A percentile compares a stretch with the other conserved stretches of the same genome.
These are phyloP conservation scores for Aspergillus hancockii DNA, from an alignment of 495 filamentous ascomycete genomes.

Conservation along the genomic window DNA sequence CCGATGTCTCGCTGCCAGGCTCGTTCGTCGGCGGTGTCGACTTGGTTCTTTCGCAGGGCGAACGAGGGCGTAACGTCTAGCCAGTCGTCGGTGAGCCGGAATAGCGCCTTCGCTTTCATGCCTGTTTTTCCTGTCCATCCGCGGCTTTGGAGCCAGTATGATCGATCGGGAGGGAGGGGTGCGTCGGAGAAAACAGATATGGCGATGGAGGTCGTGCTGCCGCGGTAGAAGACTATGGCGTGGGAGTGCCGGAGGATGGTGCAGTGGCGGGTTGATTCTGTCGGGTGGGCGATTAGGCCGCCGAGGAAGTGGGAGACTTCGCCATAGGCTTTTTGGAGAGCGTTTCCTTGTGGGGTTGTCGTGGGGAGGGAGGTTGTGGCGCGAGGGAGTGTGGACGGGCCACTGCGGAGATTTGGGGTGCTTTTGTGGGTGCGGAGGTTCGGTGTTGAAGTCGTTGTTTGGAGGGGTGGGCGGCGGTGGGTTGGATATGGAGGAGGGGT, in stretches of 20 bases:
- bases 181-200: slow-evolving; percentile 62
- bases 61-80: slow-evolving; percentile 62
- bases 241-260: slow-evolving; percentile 67
- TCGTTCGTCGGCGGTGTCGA: slow-evolving; percentile 54
- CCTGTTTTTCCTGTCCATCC: slow-evolving; percentile 69
- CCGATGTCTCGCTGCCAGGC: slow-evolving; percentile 68
- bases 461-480: neutral
- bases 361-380: neutral
- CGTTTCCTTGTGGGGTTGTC: neutral
- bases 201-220: slow-evolving; percentile 59
- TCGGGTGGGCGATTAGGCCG: slow-evolving; percentile 61
- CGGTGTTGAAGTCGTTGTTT: neutral
- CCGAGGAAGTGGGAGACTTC: slow-evolving; percentile 64
- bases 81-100: slow-evolving; percentile 59
- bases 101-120: slow-evolving; percentile 62
- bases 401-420: neutral
- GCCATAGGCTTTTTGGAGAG: slow-evolving; percentile 46
- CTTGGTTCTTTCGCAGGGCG: slow-evolving; percentile 42
- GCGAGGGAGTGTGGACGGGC: neutral
- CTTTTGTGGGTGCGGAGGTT: neutral
- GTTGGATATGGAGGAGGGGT: neutral
- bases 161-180: slow-evolving; percentile 57
- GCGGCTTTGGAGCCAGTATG: slow-evolving; percentile 65
- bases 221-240: slow-evolving; percentile 63
- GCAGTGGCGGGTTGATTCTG: slow-evolving; percentile 64